Base-by-base conservation (phyloP, 176 grass and related monocot species). In the Oryza punctata region DNA sequence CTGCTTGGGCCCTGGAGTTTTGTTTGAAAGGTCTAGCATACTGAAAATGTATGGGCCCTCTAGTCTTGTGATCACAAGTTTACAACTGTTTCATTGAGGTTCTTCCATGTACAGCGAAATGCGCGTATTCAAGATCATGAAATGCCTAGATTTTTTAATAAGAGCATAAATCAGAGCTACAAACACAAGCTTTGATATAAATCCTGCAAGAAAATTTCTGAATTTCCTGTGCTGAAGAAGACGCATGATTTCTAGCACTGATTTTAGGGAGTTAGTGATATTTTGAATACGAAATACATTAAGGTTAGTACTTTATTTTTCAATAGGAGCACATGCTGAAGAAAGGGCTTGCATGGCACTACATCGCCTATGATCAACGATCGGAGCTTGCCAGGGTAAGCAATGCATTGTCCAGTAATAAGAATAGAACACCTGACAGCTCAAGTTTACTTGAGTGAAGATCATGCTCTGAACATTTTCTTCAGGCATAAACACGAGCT, bases 341-440 rank as follows among this genome's bases (percentile, higher is more conserved):
- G 85, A 94, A 87, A 83, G 96, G 93, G 24, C 76, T 98, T 61
- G 85, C 93, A 64, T 98, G 91, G 91, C 96, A 98, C 78, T 95
- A 95, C 38, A 35, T 73, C 65, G 83, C 87, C 13, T 96, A 98
- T 19, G 96, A 99, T 74, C 60, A 52, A 38, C 85, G 85, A 7
- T 54, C 27, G 1, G 87, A 96, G 82, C 75, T 99, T 26, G 82
- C 67, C 7, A 90, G 38, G 87, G 96, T 95, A 73, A 93, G 47
- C 72, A 72, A 8, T 40, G 33, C 5, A 59, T 30, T 30, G n/a
- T 9, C 70, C 37, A 16, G 70, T 45, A 24, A 59, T n/a, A 84
- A 47, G 28, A 45, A 63, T 69, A 21, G 21, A n/a, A 69, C 43
- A 73, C 21, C 59, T 83, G 11, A 23, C 3, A 54, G 65, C 24